Evolutionary conservation across 495 filamentous ascomycete species (phyloP), one percentile per base, ranked within the genome.

Genomic region (Tricharina praecox): DNA sequence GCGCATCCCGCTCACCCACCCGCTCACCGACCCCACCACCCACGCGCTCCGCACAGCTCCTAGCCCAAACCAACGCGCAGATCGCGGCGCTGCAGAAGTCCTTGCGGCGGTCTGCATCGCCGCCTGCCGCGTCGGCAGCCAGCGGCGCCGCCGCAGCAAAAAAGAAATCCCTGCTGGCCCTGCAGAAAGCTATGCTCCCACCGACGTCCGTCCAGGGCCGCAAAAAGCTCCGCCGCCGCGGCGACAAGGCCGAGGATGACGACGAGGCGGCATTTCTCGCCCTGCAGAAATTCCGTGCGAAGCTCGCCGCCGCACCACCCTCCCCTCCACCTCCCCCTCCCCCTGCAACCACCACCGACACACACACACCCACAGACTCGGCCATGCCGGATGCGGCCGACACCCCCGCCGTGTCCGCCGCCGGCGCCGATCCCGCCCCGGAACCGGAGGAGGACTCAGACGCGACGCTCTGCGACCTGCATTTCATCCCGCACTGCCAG

Each of bases 401-500:
- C n/a, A n/a, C n/a, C n/a, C n/a, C n/a, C n/a, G n/a, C n/a, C n/a
- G n/a, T n/a, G n/a, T 32, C 28, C 7, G 7, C 25, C n/a, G 21
- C 37, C 8, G 25, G 13, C 40, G 16, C n/a, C 7, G 18, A 24
- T 9, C 15, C 47, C 23, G 23, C 10, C 18, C 61, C 64, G 16
- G 53, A 57, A 1, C 64, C 59, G 11, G 62, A 60, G n/a, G 71
- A 76, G 35, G 79, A 83, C 37, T 76, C 75, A 50, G 82, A 88
- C 62, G 70, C 71, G 0, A 69, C 70, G 33, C 67, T 92, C 13
- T 94, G 86, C 58, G 85, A 94, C 59, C 68, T 94, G 3, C 86
- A 94, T 55, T 94, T 94, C 66, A 87, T 96, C 54, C 79, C 79
- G 5, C 79, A 86, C 52, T 99, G 90, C 62, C 81, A 92, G 50